phyloP scores from a whole-genome alignment of 2,329 filamentous ascomycete genomes.

The Colletotrichum sp. region DNA sequence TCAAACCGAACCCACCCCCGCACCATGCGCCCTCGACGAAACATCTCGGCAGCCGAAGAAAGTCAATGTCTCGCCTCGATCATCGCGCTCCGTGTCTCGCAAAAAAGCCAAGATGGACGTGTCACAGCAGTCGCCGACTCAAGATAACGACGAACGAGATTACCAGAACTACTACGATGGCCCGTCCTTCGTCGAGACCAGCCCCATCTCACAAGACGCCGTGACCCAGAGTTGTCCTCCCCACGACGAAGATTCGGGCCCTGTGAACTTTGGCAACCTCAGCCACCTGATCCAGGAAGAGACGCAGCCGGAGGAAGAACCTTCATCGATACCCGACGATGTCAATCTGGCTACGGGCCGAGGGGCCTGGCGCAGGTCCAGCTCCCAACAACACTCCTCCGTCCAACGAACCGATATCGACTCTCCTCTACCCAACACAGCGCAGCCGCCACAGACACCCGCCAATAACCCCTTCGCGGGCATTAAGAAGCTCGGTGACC shows the following conservation, averaged over 20 bases:
- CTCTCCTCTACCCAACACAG: conserved; percentile 35
- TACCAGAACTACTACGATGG: conserved; percentile 44
- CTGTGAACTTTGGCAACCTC: conserved; percentile 49
- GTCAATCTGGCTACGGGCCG: conserved; percentile 41
- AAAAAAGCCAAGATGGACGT: conserved; percentile 42
- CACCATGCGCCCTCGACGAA: background rate
- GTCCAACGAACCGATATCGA: conserved; percentile 4
- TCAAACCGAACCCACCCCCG: background rate
- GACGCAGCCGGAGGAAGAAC: conserved; percentile 47
- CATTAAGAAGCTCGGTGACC: conserved; percentile 33
- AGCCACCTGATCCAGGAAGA: conserved; percentile 39
- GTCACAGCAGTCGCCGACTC: conserved; percentile 60
- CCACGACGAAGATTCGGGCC: conserved; percentile 54
- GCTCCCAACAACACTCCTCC: conserved; percentile 35
- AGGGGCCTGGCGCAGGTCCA: conserved; percentile 42
- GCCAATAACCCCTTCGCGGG: conserved; percentile 54
- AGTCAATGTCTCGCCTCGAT: conserved; percentile 16
- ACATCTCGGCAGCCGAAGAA: background rate
- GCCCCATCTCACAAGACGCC: conserved; percentile 21
- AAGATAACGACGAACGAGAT: conserved; percentile 61
- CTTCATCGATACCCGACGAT: conserved; percentile 29
- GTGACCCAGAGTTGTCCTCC: conserved; percentile 37
- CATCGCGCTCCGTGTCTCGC: background rate
- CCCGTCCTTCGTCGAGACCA: conserved; percentile 15
- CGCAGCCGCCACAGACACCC: conserved; percentile 52